These are phyloP conservation scores for Rubroshorea leprosula DNA, from an alignment of 345 rosid species.

Conservation along the genomic window DNA sequence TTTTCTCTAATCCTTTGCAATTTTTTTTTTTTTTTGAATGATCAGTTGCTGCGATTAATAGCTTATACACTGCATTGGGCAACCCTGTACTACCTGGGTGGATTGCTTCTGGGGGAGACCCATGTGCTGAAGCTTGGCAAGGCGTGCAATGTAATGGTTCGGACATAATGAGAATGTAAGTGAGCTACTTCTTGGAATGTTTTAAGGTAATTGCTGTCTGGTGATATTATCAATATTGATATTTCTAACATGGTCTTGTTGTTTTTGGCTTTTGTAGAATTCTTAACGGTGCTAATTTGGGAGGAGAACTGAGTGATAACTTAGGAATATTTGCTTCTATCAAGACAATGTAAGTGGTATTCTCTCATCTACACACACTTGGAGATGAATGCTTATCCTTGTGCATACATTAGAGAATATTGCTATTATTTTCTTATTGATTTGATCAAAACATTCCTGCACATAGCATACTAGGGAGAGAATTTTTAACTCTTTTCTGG, in stretches of 20 bases:
- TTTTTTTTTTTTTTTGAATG: slow-evolving; percentile 40
- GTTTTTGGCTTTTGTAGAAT: slow-evolving; percentile 34
- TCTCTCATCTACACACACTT: neutral
- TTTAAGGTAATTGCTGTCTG: neutral
- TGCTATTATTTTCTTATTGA: too few species aligned
- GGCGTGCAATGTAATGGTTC: slow-evolving; percentile 72
- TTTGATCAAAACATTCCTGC: too few species aligned
- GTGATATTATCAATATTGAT: neutral
- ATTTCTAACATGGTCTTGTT: neutral
- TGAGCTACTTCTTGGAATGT: slow-evolving; percentile 1
- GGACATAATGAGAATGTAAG: slow-evolving; percentile 24
- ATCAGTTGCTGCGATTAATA: slow-evolving; percentile 82
- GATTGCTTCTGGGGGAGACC: slow-evolving; percentile 92
- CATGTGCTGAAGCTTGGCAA: slow-evolving; percentile 91
- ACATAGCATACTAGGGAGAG: too few species aligned
- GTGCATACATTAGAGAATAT: too few species aligned
- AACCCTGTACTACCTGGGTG: slow-evolving; percentile 84
- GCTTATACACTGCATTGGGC: slow-evolving; percentile 64
- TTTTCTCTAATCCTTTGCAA: slow-evolving; percentile 27
- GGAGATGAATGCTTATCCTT: too few species aligned
- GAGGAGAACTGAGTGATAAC: slow-evolving; percentile 80
- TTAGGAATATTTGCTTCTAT: slow-evolving; percentile 67
- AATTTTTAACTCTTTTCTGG: too few species aligned
- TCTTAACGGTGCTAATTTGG: slow-evolving; percentile 85
- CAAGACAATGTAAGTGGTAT: slow-evolving; percentile 57